These are phyloP conservation scores for Termitomyces heimii DNA, from an alignment of 768 basidiomycete species.

Conservation along the genomic window DNA sequence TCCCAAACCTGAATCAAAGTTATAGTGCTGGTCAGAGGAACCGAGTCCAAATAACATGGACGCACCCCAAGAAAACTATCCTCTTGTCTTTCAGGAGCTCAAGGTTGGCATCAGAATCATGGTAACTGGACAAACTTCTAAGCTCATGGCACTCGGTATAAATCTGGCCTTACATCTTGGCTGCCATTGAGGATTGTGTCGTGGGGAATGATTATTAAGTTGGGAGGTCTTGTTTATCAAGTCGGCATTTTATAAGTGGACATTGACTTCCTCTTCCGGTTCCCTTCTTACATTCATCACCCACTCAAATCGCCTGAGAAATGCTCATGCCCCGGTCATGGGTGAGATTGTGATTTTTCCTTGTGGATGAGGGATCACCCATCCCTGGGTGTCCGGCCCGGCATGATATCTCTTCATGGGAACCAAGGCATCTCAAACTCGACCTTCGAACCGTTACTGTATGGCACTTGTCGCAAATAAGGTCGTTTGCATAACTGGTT, in stretches of 20 bases:
- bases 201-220: neutral
- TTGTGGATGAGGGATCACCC: neutral
- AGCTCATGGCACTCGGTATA: neutral
- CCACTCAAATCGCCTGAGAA: neutral
- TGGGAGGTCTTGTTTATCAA: neutral
- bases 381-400: constrained; percentile 1
- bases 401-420: neutral
- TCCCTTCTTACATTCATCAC: neutral
- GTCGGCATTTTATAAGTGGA: neutral
- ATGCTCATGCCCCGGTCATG: constrained; percentile 1
- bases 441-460: neutral
- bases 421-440: neutral
- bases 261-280: neutral
- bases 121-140: constrained; percentile 33
- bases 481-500: constrained; percentile 66
- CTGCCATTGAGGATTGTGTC: constrained; percentile 25
- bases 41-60: neutral
- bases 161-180: constrained; percentile 44
- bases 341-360: neutral
- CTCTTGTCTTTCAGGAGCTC: constrained; percentile 38
- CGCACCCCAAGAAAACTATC: constrained; percentile 57
- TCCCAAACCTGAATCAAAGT: constrained; percentile 42
- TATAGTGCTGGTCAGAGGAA: neutral
- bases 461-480: constrained; percentile 47
- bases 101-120: constrained; percentile 58